Evolutionary conservation across 106 monocot genomes (phyloP), one percentile per base, ranked within the genome.

Genomic region (Apostasia shenzhenica): DNA sequence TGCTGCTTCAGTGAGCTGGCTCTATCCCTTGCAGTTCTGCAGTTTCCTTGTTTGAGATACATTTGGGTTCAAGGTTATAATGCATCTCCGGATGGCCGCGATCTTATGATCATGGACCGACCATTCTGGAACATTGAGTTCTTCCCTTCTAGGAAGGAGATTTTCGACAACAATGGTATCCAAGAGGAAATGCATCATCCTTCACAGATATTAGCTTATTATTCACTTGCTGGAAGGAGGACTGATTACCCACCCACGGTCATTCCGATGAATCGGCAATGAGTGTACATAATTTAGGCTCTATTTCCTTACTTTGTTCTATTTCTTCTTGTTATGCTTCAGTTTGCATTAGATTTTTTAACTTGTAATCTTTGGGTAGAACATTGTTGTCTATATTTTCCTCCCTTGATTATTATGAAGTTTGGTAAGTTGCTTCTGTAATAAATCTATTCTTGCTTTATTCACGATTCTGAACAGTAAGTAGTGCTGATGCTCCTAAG

Each of bases 91-190:
- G 78, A 70, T 42, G 88, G 88, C 4, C 73, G 48, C 1, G 81
- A 83, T 55, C 83, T 95, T 37, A 48, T 88, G 56, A 54, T 61
- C 8, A 97, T 97, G 95, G 89, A 45, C 2, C 81, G 92, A 38
- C 84, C 84, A 0, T 87, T 82, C 66, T 92, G 95, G 92, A 97
- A 97, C 79, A 89, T 97, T 6, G 95, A 97, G 59, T 84, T 89
- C 58, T 82, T 92, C 57, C 82, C 92, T 43, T 78, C 92, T 0
- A 76, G 63, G 57, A 53, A 67, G 6, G 83, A 78, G 54, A 69
- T 48, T 13, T 38, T 45, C 38, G 41, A 55, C 40, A 57, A 7
- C 58, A 68, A 69, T 61, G 78, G 70, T 37, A 58, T 10, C 26
- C 50, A 43, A 63, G 65, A 8, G 50, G 61, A 58, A 41, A 14